Base-by-base conservation (phyloP, 2,329 filamentous ascomycete species). In the Neofusicoccum ribis region DNA sequence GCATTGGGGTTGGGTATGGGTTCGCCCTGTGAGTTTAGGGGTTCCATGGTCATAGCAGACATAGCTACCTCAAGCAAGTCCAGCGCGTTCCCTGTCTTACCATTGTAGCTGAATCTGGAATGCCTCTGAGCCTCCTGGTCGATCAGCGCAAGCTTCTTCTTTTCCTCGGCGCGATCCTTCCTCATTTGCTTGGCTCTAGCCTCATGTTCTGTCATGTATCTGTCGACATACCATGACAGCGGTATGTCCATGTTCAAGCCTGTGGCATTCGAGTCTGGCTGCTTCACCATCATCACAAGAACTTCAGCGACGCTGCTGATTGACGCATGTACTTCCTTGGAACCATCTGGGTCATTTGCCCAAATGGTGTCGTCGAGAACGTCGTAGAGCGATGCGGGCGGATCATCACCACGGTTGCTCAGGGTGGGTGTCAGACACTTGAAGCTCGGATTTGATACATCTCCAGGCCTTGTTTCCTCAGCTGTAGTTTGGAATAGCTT, bases 191-290 rank as follows among this genome's bases (percentile, higher is more conserved):
- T 65, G 6, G 63, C 37, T 39, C 20, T 60, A 5, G 23, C 31
- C 27, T 60, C 56, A 39, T 65, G 23, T 23, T 46, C 44, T 3
- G 23, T 46, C 51, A 88, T 76, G 71, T 89, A 89, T 51, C 86
- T 82, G 74, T 89, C 87, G 4, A 84, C 80, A 68, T 86, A 87
- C 70, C 87, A 82, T 1, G 80, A 77, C 1, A 81, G 72, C 3
- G 86, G 86, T 17, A 88, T 79, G 5, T 82, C 82, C 49, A 88
- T 75, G 37, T 75, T 74, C 36, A 80, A 70, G 70, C 77, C 64
- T 70, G 68, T 73, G 69, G 74, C 71, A 75, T 77, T 49, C 77
- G 68, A 68, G 71, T 80, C 71, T 1, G 72, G 68, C 3, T 71
- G 69, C 8, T 64, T 71, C 34, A 78, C 65, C 15, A 71, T 71